Percentiles rank a stretch among this genome's conserved stretches.
phyloP scores from a whole-genome alignment of 1,284 basidiomycete genomes.

The Fomitopsis palustris region DNA sequence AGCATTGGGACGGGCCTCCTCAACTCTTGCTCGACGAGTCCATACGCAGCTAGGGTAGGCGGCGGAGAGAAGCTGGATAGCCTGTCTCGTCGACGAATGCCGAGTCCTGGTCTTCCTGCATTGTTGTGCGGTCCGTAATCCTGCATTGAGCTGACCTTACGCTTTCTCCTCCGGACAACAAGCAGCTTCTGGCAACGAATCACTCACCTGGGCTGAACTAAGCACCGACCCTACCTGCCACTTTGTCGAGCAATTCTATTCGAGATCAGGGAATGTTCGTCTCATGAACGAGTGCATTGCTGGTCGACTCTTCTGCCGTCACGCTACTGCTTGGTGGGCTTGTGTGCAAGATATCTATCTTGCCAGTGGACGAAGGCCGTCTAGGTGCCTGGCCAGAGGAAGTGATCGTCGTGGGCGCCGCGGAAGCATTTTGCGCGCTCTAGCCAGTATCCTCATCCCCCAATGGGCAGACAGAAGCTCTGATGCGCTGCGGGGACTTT shows the following conservation, averaged over 20 bases:
- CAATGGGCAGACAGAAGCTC: background rate
- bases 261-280: too few relatives aligned
- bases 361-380: background rate
- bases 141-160: background rate
- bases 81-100: background rate
- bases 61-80: too few relatives aligned
- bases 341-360: background rate
- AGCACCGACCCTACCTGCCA: too few relatives aligned
- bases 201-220: background rate
- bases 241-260: too few relatives aligned
- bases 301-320: too few relatives aligned
- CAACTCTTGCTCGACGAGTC: too few relatives aligned
- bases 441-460: background rate
- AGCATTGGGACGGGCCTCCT: too few relatives aligned
- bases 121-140: background rate
- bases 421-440: constrained; percentile 2
- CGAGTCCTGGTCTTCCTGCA: background rate
- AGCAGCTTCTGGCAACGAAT: background rate
- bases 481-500: background rate
- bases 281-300: too few relatives aligned
- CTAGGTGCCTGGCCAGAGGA: background rate
- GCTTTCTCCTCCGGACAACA: background rate
- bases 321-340: background rate
- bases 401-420: background rate
- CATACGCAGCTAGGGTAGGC: too few relatives aligned